Conservation (phyloP, 1,139 yeast species). For the Diutina scorzettiae region DNA sequence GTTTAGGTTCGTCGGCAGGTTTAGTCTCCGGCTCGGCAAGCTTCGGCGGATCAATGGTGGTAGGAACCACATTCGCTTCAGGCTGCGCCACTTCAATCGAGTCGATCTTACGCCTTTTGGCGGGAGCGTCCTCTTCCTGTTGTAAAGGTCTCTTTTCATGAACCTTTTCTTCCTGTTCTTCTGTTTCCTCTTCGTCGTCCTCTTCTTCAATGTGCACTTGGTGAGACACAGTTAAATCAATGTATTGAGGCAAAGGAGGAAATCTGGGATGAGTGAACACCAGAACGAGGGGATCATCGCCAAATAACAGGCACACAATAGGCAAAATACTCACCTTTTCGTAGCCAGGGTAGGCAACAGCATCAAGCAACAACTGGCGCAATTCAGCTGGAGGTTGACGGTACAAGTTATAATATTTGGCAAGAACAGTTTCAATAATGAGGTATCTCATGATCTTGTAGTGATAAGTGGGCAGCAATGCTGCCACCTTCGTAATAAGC, state of each 20-base stretch:
- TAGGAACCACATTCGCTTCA: background rate
- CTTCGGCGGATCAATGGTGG: too few species aligned
- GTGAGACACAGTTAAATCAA: background rate
- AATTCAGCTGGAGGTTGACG: background rate
- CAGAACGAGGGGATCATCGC: conserved; percentile 1
- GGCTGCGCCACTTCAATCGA: background rate
- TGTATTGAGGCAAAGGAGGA: background rate
- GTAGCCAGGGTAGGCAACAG: conserved; percentile 3
- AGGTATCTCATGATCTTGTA: conserved; percentile 5
- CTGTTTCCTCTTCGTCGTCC: background rate
- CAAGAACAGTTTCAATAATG: conserved; percentile 1
- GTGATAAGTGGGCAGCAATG: conserved; percentile 2
- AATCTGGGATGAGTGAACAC: conserved; percentile 1
- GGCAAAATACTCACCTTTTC: conserved; percentile 3
- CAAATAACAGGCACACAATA: conserved; percentile 2
- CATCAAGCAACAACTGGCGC: conserved; percentile 2
- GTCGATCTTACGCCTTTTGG: background rate
- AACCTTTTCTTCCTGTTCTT: background rate
- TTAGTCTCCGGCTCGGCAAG: too few species aligned
- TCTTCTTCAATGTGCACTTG: background rate
- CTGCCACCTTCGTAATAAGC: conserved; percentile 1
- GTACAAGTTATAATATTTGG: background rate
- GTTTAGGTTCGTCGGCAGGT: too few species aligned
- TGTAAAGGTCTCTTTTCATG: background rate
- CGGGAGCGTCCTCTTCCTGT: background rate